phyloP scores from a whole-genome alignment of 768 basidiomycete genomes.

The Termitomyces sp. region DNA sequence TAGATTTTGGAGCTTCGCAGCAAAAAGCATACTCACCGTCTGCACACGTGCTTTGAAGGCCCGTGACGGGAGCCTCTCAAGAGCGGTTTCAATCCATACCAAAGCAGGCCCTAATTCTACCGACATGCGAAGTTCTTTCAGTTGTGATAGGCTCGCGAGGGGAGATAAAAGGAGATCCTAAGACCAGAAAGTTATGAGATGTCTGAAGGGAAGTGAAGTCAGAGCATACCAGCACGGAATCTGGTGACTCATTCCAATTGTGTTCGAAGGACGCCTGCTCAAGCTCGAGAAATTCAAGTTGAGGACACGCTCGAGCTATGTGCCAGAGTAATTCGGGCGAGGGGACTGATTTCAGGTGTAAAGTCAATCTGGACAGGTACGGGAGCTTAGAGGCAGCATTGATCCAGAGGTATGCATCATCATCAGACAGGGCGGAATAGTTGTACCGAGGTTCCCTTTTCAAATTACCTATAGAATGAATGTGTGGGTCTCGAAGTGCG shows the following conservation, averaged over 20 bases:
- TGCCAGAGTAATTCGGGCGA: not conserved
- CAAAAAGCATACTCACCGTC: not conserved
- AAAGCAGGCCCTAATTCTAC: not conserved
- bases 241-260: not conserved
- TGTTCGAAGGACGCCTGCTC: constrained; percentile 3
- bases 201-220: not conserved
- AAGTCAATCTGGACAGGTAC: not conserved
- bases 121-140: not conserved
- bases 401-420: not conserved
- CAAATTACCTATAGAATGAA: not conserved
- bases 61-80: not conserved
- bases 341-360: not conserved
- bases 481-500: not conserved
- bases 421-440: not conserved
- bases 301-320: not conserved
- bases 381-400: not conserved
- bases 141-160: not conserved
- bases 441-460: not conserved
- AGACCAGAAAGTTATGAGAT: not conserved
- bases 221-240: not conserved
- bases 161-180: not conserved
- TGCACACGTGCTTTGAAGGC: not conserved
- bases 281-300: constrained; percentile 1
- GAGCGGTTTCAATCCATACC: not conserved
- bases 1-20: not conserved